These are phyloP conservation scores for Fusarium sp. DNA, from an alignment of 2,329 filamentous ascomycete species.

Conservation along the genomic window DNA sequence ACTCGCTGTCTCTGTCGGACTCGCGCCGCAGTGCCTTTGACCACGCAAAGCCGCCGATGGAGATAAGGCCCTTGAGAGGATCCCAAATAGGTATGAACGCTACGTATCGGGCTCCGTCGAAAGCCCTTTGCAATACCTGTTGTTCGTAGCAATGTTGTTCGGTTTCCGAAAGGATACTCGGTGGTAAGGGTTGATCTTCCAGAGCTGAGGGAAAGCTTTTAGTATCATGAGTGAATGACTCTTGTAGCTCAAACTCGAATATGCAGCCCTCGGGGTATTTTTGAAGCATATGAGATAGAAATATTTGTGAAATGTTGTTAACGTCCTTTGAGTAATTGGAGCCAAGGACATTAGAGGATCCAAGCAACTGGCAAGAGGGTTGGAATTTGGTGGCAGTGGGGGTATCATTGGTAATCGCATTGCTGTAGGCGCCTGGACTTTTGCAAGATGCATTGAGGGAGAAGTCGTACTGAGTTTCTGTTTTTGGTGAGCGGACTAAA, in stretches of 20 bases:
- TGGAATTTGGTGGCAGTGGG: not conserved
- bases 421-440: not conserved
- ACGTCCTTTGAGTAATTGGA: not conserved
- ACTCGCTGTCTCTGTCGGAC: not conserved
- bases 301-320: not conserved
- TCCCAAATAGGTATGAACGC: conserved; percentile 4
- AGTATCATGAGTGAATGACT: no score
- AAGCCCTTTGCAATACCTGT: not conserved
- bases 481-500: not conserved
- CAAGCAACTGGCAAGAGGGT: not conserved
- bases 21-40: not conserved
- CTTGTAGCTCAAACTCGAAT: not conserved
- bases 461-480: not conserved
- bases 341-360: not conserved
- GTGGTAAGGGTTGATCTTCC: not conserved
- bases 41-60: not conserved
- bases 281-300: not conserved
- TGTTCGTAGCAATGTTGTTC: not conserved
- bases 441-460: not conserved
- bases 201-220: rapidly evolving
- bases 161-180: not conserved
- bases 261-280: not conserved
- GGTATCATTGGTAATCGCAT: rapidly evolving
- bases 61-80: not conserved
- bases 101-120: not conserved